These are phyloP conservation scores for Populus hybrid DNA, from an alignment of 441 rosid species.

Conservation along the genomic window DNA sequence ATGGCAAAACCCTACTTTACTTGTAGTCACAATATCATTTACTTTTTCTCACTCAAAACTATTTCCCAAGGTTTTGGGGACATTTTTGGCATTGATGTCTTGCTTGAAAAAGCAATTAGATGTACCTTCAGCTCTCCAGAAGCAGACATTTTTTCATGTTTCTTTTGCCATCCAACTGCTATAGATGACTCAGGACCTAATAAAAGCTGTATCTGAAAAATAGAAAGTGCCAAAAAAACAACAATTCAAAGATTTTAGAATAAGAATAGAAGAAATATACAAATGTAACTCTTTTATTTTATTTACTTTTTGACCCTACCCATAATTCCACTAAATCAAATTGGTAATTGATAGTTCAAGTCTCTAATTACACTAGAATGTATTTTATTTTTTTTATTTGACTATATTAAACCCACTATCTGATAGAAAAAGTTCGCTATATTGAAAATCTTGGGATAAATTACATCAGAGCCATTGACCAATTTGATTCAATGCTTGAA, in stretches of 20 bases:
- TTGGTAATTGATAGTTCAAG: not conserved
- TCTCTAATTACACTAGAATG: not conserved
- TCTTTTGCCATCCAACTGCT: slow-evolving; percentile 82
- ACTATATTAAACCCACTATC: not conserved
- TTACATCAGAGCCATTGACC: not conserved
- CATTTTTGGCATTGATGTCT: not conserved
- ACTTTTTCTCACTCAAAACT: not conserved
- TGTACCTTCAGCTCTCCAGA: slow-evolving; percentile 72
- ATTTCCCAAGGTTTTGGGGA: not conserved
- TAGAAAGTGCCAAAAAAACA: slow-evolving; percentile 11
- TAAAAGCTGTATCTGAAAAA: slow-evolving; percentile 68
- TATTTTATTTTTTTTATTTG: not conserved
- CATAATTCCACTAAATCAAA: slow-evolving; percentile 1
- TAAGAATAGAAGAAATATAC: slow-evolving; percentile 3
- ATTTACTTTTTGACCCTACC: slow-evolving; percentile 9
- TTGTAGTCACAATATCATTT: not conserved
- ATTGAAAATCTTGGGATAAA: not conserved
- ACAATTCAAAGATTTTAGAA: slow-evolving; percentile 17
- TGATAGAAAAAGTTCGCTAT: not conserved
- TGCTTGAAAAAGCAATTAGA: slow-evolving; percentile 14
- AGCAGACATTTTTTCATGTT: slow-evolving; percentile 71
- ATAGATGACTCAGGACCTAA: slow-evolving; percentile 76
- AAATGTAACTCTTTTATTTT: not conserved
- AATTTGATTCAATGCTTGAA: not conserved
- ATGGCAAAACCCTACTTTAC: not conserved